Evolutionary conservation across 1,139 yeast species (phyloP), one percentile per base, ranked within the genome.

Genomic region (Trichomonascaceae sp.): DNA sequence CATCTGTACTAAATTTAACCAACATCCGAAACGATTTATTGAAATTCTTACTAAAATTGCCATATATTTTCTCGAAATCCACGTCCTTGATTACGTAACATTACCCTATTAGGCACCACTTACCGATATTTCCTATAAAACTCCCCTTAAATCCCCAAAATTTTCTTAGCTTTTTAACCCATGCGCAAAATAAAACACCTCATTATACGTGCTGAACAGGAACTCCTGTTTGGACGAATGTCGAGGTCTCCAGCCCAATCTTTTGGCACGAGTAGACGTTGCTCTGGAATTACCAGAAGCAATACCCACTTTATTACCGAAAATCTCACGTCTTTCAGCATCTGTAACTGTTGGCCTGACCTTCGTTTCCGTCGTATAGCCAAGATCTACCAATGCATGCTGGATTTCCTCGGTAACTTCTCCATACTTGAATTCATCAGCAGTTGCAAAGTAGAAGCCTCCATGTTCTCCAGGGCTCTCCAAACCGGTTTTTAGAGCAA

Each of bases 381-480:
- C 63, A 13, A 57, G 53, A 17, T 53, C 57, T 15, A 59, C 51
- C 46, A 61, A 47, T 3, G 60, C 64, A 3, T 46, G 39, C 49
- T 61, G 64, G 22, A 74, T 62, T 7, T 57, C 60, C 30, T 60
- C 57, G n/a, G 72, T 60, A 44, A 71, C 72, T 41, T 71, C 71
- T 15, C 58, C 58, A 74, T 75, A 74, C 12, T 58, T 56, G 57
- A 72, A 74, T 8, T 61, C 64, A 18, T 66, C 68, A 46, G 63
- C 63, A 18, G 74, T 67, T 8, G 70, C 73, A 60, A 74, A 74
- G 57, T 72, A 74, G 57, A 72, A 73, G 10, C 78, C 78, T 13
- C 66, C 50, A 48, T 60, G 58, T 53, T 58, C 61, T 13, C 74
- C 74, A n/a, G 69, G 67, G 13, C 67, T 67, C 10, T 62, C 50